Evolutionary conservation across 768 basidiomycete species (phyloP), one percentile per base, ranked within the genome.

Genomic region (Infundibulicybe gibba): DNA sequence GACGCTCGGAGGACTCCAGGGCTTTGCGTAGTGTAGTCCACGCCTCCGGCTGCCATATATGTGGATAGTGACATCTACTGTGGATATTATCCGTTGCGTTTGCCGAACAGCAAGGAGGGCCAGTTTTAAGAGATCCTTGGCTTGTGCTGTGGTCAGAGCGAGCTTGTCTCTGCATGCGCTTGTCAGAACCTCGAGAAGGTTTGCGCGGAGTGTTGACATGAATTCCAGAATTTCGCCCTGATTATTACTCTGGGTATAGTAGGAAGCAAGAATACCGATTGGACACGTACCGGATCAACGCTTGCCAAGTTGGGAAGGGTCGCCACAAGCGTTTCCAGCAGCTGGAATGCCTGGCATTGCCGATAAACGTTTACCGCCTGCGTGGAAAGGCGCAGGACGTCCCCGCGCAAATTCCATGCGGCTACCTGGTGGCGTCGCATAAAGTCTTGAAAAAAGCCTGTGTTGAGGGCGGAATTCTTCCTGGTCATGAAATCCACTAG

Each of bases 61-160:
- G 53, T 10, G 58, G 47, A 72, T 51, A n/a, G 45, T 49, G 5
- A 48, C 3, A 62, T 56, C 13, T 25, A 25, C 25, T 62, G 62
- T 0, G 64, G 48, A 25, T 61, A 49, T 61, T 41, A 74, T 58
- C 6, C 76, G 74, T 46, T 80, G 81, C 49, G 83, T 80, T 49
- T 83, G 81, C 44, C 90, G 81, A n/a, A 83, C 69, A 41, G 79
- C 79, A 15, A 74, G 58, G 20, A 90, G 66, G 0, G 72, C 83
- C 43, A 88, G 65, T 63, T 90, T 94, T 47, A 92, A 62, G 15
- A 92, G 61, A n/a, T 88, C 86, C 65, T 91, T 95, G 57, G 87
- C 58, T 51, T 91, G 87, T 1, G 79, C 61, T 1, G 84, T 71
- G 13, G 79, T 82, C 37, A 85, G 61, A 9, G 68, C 56, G 34